Evolutionary conservation across 805 yeast species (phyloP).

Genomic region (Myxozyma melibiosi): DNA sequence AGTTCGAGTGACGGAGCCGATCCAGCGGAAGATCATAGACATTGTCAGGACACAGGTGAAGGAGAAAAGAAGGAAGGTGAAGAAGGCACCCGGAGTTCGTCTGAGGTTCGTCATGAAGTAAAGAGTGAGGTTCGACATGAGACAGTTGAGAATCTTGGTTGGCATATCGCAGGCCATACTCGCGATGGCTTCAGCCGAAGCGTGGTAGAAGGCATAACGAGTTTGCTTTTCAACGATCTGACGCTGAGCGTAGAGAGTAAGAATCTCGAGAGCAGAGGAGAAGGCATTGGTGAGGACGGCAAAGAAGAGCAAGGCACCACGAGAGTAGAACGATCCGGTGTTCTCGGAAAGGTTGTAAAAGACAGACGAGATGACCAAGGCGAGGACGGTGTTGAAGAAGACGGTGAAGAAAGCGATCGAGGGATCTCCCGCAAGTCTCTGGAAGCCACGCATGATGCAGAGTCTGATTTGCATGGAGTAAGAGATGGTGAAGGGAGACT

Average conservation of each 20-base stretch:
- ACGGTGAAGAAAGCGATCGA: conserved; percentile 52
- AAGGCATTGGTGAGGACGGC: conserved; percentile 47
- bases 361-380: conserved; percentile 64
- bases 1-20: conserved; percentile 55
- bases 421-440: conserved; percentile 59
- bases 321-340: conserved; percentile 60
- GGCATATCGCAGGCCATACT: conserved; percentile 65
- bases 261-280: conserved; percentile 50
- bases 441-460: conserved; percentile 41
- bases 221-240: conserved; percentile 72
- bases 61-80: conserved; percentile 53
- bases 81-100: conserved; percentile 56
- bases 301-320: conserved; percentile 64
- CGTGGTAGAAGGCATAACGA: conserved; percentile 69
- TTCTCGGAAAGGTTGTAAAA: conserved; percentile 54
- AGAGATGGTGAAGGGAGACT: conserved; percentile 51
- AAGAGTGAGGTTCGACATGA: conserved; percentile 51
- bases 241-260: conserved; percentile 51
- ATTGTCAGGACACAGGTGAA: conserved; percentile 51
- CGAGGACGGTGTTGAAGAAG: conserved; percentile 55
- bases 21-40: conserved; percentile 55
- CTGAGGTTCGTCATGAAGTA: conserved; percentile 62
- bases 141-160: conserved; percentile 52
- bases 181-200: conserved; percentile 72
- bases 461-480: conserved; percentile 51